These are phyloP conservation scores for Pachysandra terminalis DNA, from an alignment of 164 flowering plant species.

Conservation along the genomic window DNA sequence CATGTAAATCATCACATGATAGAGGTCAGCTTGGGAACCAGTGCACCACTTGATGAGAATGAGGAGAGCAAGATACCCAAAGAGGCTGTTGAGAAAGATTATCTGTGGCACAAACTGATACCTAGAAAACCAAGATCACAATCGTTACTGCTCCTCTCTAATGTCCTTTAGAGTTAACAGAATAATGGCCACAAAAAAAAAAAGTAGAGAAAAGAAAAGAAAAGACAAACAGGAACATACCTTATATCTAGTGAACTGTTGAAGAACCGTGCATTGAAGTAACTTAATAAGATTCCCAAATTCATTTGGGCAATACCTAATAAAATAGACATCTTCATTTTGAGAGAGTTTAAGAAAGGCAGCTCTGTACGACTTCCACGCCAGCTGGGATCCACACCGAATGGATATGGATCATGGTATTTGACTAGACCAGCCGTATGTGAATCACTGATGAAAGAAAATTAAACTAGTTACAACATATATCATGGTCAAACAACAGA, in stretches of 20 bases:
- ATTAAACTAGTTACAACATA: slow-evolving; percentile 1
- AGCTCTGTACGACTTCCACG: slow-evolving; percentile 95
- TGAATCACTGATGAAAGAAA: slow-evolving; percentile 54
- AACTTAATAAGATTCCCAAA: slow-evolving; percentile 78
- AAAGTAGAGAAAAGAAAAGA: neutral
- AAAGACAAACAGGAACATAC: slow-evolving; percentile 28
- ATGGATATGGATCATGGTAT: slow-evolving; percentile 71
- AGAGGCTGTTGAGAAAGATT: slow-evolving; percentile 87
- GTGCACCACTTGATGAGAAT: slow-evolving; percentile 91
- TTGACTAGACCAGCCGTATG: slow-evolving; percentile 62
- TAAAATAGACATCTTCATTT: slow-evolving; percentile 97
- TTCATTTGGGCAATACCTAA: slow-evolving; percentile 86
- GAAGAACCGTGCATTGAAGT: slow-evolving; percentile 79
- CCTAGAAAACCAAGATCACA: slow-evolving; percentile 37
- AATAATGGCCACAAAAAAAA: neutral
- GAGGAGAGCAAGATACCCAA: slow-evolving; percentile 93
- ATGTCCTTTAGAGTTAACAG: neutral
- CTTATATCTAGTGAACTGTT: slow-evolving; percentile 72
- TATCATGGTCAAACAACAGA: neutral
- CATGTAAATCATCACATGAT: slow-evolving; percentile 98
- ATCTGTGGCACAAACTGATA: slow-evolving; percentile 92
- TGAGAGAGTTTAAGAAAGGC: slow-evolving; percentile 88
- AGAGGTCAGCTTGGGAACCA: slow-evolving; percentile 93
- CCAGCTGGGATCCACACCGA: slow-evolving; percentile 98
- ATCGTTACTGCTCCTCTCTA: slow-evolving; percentile 7